Base-by-base conservation (phyloP, 306 rosid species). In the Adenanthera pavonina region DNA sequence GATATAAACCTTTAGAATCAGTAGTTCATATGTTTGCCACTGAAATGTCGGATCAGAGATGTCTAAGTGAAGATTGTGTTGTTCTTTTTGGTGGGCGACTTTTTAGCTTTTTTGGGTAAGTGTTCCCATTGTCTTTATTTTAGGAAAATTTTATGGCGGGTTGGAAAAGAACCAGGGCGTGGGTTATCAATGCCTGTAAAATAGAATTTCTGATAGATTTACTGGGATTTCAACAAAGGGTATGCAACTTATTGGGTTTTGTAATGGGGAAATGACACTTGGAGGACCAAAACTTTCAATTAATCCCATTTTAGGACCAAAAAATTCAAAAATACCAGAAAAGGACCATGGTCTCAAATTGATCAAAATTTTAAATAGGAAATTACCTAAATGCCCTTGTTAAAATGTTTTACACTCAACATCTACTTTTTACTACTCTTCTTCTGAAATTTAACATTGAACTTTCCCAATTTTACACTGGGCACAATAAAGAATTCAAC, bases 61-160 rank as follows among this genome's bases (percentile, higher is more conserved):
- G 59, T 40, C 71, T 79, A 76, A 82, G 80, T 77, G 91, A 86
- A 52, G 94, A 91, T 69, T 91, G 92, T 66, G 17, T 85, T 74
- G 68, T 79, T 62, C 90, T 91, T 73, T 91, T 60, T 68, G 51
- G 78, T 44, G 86, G 85, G 68, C 85, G 79, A 34, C 86, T 93
- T 17, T 76, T 93, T 56, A 85, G 97, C 88, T 93, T 91, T 86
- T 89, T 56, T 72, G 92, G 94, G 97, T 93, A 84, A 71, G 96
- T 85, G 25, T 76, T 75, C 25, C 19, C 57, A 3, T 30, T 35
- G 30, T 61, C 53, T 69, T 75, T 14, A 47, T 47, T 68, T 19
- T 35, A 41, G 41, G 51, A 41, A 57, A 62, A 64, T 65, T 48
- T 46, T n/a, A 41, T 57, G 74, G 44, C 52, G 56, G 60, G 51